Base-by-base conservation (phyloP, 2,329 filamentous ascomycete species). In the Colletotrichum zoysiae region DNA sequence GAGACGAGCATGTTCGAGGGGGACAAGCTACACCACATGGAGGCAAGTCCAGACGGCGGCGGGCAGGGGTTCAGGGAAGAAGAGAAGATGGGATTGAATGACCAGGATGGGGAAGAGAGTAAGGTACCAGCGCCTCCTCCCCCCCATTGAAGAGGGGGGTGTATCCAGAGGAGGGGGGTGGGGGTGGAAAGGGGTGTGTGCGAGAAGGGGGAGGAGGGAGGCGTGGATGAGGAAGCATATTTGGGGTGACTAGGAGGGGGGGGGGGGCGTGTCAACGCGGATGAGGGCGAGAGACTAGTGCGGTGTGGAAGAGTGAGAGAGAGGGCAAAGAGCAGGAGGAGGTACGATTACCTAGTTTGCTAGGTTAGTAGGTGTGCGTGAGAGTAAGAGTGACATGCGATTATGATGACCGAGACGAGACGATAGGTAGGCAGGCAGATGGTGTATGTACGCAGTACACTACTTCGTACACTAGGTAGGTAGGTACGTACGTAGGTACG, bases 11-110 rank as follows among this genome's bases (percentile, higher is more conserved):
- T 67, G 56, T 67, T 62, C 60, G 57, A 58, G 65, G 67, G 70
- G 63, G 58, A 71, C 67, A 59, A 71, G 70, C 67, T 73, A 73
- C 70, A 74, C 71, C 53, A 68, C 65, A 71, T 59, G 61, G 51
- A 70, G 70, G 60, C 40, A 68, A 66, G 59, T 48, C 59, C 72
- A 73, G 51, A 65, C 51, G 26, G 65, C 51, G 26, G 65, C 51
- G 70, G 44, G 51, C 65, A 74, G 72, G 70, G 70, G 61, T 69
- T 61, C 50, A 61, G 50, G 71, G 53, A 53, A 56, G 46, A 46
- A 57, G 42, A 64, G 53, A 55, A 74, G 70, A 65, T 73, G 65
- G 70, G 50, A 71, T 65, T 61, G 55, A 53, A 56, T 59, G 50
- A 57, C 70, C 70, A 58, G 70, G 70, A 67, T 42, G 42, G 56